phyloP scores from a whole-genome alignment of 2,329 filamentous ascomycete genomes.

The Canariomyces notabilis region DNA sequence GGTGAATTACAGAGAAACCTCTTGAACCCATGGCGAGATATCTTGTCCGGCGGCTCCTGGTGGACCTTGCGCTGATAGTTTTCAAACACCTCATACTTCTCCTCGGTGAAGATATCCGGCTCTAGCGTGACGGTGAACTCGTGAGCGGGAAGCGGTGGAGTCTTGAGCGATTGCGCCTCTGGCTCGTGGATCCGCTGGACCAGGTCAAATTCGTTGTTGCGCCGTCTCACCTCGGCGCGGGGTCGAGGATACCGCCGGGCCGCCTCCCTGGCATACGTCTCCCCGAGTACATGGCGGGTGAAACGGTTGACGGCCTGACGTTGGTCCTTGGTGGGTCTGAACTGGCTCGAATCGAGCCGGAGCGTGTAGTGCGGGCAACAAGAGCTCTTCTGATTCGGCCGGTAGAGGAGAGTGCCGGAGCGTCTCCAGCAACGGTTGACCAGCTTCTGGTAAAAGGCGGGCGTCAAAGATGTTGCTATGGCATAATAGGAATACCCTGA shows the following conservation, averaged over 20 bases:
- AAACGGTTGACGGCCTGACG: conserved; percentile 72
- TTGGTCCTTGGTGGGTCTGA: conserved; percentile 66
- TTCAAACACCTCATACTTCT: conserved; percentile 68
- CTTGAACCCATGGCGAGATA: conserved; percentile 58
- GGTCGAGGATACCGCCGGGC: conserved; percentile 61
- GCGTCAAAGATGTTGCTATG: conserved; percentile 54
- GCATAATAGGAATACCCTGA: conserved; percentile 71
- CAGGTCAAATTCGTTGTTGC: conserved; percentile 64
- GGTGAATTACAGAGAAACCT: conserved; percentile 72
- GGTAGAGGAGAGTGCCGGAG: conserved; percentile 66
- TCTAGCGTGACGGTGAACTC: conserved; percentile 66
- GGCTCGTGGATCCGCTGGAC: conserved; percentile 63
- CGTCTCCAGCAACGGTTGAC: conserved; percentile 75
- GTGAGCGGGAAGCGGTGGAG: conserved; percentile 61
- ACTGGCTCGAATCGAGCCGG: conserved; percentile 60
- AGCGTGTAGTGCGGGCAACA: conserved; percentile 93
- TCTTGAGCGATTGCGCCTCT: conserved; percentile 51
- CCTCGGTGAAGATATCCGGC: conserved; percentile 63
- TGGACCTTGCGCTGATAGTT: conserved; percentile 75
- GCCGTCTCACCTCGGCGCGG: conserved; percentile 58
- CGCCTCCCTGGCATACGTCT: conserved; percentile 59
- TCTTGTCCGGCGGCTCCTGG: conserved; percentile 56
- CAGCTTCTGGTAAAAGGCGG: conserved; percentile 64
- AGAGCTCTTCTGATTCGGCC: conserved; percentile 69
- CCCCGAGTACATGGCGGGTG: conserved; percentile 62